Base-by-base conservation (phyloP, 768 basidiomycete genomes). In the Paxillus rubicundulus region DNA sequence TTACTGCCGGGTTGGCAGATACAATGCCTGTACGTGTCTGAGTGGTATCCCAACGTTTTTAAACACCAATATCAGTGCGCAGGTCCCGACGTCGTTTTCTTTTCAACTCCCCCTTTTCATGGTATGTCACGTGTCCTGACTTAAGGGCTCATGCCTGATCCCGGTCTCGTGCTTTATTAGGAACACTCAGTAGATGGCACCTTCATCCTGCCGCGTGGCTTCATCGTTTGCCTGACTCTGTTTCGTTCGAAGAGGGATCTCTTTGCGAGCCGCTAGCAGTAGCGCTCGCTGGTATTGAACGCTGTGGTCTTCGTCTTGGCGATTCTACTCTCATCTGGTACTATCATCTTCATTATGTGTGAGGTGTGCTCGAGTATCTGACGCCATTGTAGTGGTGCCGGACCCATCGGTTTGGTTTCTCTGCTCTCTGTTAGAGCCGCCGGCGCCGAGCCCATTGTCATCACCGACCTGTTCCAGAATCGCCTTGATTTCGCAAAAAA, bases 101-200 rank as follows among this genome's bases (percentile, higher is more conserved):
- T 86, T 64, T 86, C 85, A 10, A 86, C 85, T 1, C 85, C 85
- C 18, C 85, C 85, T 5, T 85, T 74, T 69, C 84, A 85, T 54
- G 84, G 84, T 82, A 53, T 30, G 67, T 18, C 18, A 18, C 13
- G 16, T 17, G 27, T 43, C 28, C 6, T 37, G 32, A 24, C 39
- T 17, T 12, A 5, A 18, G n/a, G 42, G 24, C n/a, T 45, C 7
- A 16, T 13, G 12, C 10, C 32, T 52, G 28, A 56, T 14, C 9
- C 16, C 4, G 2, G 1, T 40, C 14, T 42, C 43, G 16, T 12
- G 10, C 33, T 47, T 36, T 33, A 28, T 20, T 52, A 85, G 83
- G 83, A 42, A 85, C 84, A 39, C 64, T 85, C 41, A 82, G 81
- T 14, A 75, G 84, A 50, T 85, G 80, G 79, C 84, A 85, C 60